phyloP scores from a whole-genome alignment of 345 rosid genomes.

The Ceriops decandra region DNA sequence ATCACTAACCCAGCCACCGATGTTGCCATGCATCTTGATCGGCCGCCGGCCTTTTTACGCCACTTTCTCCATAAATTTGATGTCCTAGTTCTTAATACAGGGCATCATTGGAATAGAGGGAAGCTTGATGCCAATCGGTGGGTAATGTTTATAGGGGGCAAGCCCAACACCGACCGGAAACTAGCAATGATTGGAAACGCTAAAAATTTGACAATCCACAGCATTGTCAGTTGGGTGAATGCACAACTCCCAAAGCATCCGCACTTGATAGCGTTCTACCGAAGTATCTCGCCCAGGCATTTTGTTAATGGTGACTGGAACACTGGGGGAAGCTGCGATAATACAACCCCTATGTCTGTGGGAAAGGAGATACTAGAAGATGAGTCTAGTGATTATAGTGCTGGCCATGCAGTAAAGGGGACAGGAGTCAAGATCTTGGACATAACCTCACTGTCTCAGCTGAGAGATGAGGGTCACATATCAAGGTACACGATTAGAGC shows the following conservation, averaged over 20 bases:
- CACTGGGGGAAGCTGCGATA: constrained; percentile 80
- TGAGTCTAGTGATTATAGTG: constrained; percentile 57
- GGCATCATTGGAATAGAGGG: constrained; percentile 85
- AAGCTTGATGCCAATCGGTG: constrained; percentile 61
- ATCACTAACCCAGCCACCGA: constrained; percentile 42
- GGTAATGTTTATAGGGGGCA: constrained; percentile 68
- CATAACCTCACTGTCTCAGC: constrained; percentile 57
- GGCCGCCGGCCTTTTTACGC: constrained; percentile 66
- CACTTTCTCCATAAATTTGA: constrained; percentile 49
- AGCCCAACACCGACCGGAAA: constrained; percentile 48
- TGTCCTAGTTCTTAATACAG: constrained; percentile 73
- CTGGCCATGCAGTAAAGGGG: constrained; percentile 56
- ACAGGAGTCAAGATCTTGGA: constrained; percentile 66
- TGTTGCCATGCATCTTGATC: constrained; percentile 81
- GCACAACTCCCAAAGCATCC: constrained; percentile 58
- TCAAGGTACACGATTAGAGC: constrained; percentile 57
- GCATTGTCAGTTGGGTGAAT: constrained; percentile 61
- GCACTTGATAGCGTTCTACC: constrained; percentile 53
- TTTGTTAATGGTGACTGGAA: constrained; percentile 84
- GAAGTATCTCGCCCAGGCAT: constrained; percentile 82
- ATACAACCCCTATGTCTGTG: constrained; percentile 64
- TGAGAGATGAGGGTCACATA: constrained; percentile 84
- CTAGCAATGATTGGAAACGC: constrained; percentile 56
- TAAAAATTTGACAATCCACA: constrained; percentile 69
- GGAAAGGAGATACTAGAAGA: constrained; percentile 69